Percentiles rank a stretch among this genome's conserved stretches.
Conservation (phyloP, 805 yeast genomes). For the Sugiyamaella chiloensis region DNA sequence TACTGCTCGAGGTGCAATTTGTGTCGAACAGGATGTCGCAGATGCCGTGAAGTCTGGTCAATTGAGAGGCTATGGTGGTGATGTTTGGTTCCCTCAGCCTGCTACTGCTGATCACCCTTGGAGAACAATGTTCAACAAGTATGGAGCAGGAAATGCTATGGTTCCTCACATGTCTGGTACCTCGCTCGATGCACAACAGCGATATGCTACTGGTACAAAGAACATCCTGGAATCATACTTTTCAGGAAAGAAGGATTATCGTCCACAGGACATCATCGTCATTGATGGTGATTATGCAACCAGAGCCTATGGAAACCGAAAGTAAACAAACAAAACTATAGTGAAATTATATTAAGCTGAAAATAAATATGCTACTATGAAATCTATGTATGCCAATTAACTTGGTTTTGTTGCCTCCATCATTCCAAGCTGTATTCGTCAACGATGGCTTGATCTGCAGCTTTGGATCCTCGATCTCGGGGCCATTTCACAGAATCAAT, state of each 20-base stretch:
- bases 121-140: constrained; percentile 63
- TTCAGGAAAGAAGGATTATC: constrained; percentile 59
- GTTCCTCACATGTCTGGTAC: constrained; percentile 82
- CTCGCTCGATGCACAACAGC: constrained; percentile 71
- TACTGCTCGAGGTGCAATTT: constrained; percentile 81
- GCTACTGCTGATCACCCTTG: constrained; percentile 76
- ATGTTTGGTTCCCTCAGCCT: constrained; percentile 84
- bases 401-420: too few species aligned
- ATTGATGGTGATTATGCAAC: constrained; percentile 71
- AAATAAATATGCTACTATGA: background rate
- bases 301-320: constrained; percentile 55
- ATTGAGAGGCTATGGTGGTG: constrained; percentile 78
- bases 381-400: too few species aligned
- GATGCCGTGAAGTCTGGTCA: constrained; percentile 69
- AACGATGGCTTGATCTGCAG: constrained; percentile 36
- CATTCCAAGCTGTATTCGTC: constrained; percentile 44
- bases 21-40: constrained; percentile 69
- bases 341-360: background rate
- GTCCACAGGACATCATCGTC: constrained; percentile 71
- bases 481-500: constrained; percentile 37
- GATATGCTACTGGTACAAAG: constrained; percentile 70
- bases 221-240: constrained; percentile 62
- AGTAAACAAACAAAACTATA: background rate
- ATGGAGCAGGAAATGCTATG: constrained; percentile 80
- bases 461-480: too few species aligned